phyloP scores from a whole-genome alignment of 306 rosid genomes.

The Sindora glabra region DNA sequence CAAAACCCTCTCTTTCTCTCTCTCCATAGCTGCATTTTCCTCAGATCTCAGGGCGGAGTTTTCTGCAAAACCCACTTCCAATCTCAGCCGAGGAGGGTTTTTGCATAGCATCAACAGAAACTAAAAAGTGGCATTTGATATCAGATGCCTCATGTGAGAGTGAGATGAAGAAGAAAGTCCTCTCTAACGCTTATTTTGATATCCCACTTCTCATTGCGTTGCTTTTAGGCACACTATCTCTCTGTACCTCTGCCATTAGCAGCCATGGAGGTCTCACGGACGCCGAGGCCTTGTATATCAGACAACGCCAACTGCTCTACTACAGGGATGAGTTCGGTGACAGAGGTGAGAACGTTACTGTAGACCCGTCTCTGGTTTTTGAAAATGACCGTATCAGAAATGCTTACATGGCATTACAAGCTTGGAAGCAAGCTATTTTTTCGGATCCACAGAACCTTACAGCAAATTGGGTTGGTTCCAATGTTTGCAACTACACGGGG shows the following conservation, averaged over 20 bases:
- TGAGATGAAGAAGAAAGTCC: conserved; percentile 83
- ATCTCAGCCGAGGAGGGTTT: not conserved
- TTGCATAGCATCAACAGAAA: not conserved
- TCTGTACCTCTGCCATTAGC: conserved; percentile 4
- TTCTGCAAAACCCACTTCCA: conserved; percentile 10
- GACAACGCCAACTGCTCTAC: conserved; percentile 66
- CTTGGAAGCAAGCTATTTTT: conserved; percentile 60
- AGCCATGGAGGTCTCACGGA: conserved; percentile 41
- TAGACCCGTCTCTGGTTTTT: conserved; percentile 34
- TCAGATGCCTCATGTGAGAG: conserved; percentile 84
- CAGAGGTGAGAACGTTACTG: conserved; percentile 50
- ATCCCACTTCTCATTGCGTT: conserved; percentile 15
- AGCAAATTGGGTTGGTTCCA: conserved; percentile 47
- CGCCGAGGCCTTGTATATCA: conserved; percentile 40
- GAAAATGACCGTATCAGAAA: conserved; percentile 34
- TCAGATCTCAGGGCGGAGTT: conserved; percentile 23
- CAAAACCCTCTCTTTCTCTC: not conserved
- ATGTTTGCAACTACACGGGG: conserved; percentile 53
- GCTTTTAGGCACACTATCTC: conserved; percentile 12
- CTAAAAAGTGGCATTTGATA: conserved; percentile 27
- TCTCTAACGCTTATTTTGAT: not conserved
- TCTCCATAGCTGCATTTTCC: not conserved
- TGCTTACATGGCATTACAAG: conserved; percentile 60
- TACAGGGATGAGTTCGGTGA: conserved; percentile 77
- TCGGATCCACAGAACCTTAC: conserved; percentile 55